Base-by-base conservation (phyloP, 139 green algal species). In the Chlamydomonas applanata region DNA sequence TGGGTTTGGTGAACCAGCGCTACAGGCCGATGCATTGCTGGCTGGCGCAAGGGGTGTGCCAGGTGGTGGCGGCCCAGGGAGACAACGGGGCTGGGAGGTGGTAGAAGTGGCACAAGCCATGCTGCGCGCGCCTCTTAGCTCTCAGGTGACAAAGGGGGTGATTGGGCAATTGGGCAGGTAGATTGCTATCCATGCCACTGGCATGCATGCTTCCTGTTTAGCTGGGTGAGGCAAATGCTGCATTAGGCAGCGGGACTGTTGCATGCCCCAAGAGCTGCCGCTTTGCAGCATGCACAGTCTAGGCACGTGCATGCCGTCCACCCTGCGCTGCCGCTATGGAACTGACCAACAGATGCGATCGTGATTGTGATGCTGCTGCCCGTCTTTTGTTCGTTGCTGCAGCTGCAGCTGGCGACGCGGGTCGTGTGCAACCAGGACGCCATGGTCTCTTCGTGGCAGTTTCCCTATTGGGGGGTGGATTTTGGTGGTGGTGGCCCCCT, bases 391-490 rank as follows among this genome's bases (percentile, higher is more conserved):
- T 62, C 9, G 54, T 9, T 62, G 22, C 54, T 72, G 65, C 65
- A 72, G 65, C 22, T 72, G 24, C 24, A 34, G 40, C 24, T 72
- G 40, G 44, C 44, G 36, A 19, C 44, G 36, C 5, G 3, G 2
- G 68, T 74, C 40, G 32, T 73, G 11, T 0, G 14, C 22, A 33
- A 53, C 13, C 74, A 85, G 64, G 79, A 85, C 30, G 79, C 74
- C 44, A 79, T 85, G 65, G 14, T 85, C 36, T 73, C 67, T 3
- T 75, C 67, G 32, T 85, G 79, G 79, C 71, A 79, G 45, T 81
- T 85, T 40, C 74, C 74, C 11, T 85, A 85, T 64, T 85, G 74
- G 74, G 40, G 49, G 4, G 69, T 75, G 30, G 71, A 85, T 34
- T 85, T 81, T 60, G 79, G 79, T 0, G 13, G 13, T 22, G 66